A percentile compares a stretch with the other conserved stretches of the same genome.
These are phyloP conservation scores for Oldenlandia corymbosa DNA, from an alignment of 257 asterid species.

Conservation along the genomic window DNA sequence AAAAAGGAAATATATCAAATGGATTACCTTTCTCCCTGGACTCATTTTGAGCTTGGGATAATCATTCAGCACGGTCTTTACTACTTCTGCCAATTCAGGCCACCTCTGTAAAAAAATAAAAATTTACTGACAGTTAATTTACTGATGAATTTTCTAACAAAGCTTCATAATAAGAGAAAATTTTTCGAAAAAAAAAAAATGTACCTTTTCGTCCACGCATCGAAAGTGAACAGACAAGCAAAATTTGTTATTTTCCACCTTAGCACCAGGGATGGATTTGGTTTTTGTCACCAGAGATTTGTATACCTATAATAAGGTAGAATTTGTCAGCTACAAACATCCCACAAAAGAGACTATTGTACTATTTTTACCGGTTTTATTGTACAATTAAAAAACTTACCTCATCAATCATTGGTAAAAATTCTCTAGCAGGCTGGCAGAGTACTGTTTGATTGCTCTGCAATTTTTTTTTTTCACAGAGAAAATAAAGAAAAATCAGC, in stretches of 20 bases:
- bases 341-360: too few species aligned
- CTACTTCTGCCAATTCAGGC: constrained; percentile 51
- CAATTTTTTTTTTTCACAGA: not conserved
- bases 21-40: constrained; percentile 74
- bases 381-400: constrained; percentile 22
- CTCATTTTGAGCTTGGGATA: constrained; percentile 48
- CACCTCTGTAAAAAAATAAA: constrained; percentile 44
- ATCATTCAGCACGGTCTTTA: constrained; percentile 42
- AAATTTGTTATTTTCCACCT: constrained; percentile 74
- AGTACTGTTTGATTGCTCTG: constrained; percentile 49
- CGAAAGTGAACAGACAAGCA: constrained; percentile 86
- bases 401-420: constrained; percentile 78
- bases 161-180: not conserved
- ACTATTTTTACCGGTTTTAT: too few species aligned
- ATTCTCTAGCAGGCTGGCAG: constrained; percentile 87
- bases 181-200: not conserved
- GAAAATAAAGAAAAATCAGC: too few species aligned
- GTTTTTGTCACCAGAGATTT: constrained; percentile 49
- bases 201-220: constrained; percentile 68
- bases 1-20: too few species aligned
- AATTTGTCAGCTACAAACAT: not conserved
- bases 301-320: constrained; percentile 37
- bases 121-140: not conserved
- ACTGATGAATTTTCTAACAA: not conserved
- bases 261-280: constrained; percentile 59